Evolutionary conservation across 78 protist species (phyloP).

Genomic region (Bodo saltans): DNA sequence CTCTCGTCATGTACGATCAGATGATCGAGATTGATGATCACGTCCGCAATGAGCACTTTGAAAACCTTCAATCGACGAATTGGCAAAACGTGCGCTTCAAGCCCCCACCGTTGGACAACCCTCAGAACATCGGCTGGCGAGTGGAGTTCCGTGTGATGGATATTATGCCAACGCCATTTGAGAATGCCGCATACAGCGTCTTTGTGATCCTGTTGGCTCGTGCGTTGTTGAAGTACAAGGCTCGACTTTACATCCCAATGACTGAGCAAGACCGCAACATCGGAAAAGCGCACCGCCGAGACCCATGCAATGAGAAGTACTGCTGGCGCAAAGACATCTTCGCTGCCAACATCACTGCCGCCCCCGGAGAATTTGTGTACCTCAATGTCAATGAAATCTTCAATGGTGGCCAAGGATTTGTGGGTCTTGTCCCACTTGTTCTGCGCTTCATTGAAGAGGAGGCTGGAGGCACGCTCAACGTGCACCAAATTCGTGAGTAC

Average conservation of each 20-base stretch:
- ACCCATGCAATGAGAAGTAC: slow-evolving; percentile 38
- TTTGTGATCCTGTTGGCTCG: slow-evolving; percentile 72
- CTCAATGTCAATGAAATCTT: slow-evolving; percentile 38
- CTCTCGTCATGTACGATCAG: slow-evolving; percentile 84
- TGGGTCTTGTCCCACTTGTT: slow-evolving; percentile 21
- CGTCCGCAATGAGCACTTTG: slow-evolving; percentile 72
- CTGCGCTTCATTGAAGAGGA: slow-evolving; percentile 11
- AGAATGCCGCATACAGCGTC: slow-evolving; percentile 89
- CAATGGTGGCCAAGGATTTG: not conserved
- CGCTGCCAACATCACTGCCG: not conserved
- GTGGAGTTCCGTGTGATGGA: slow-evolving; percentile 92
- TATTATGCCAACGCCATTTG: slow-evolving; percentile 86
- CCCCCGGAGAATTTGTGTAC: not conserved
- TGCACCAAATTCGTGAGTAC: not conserved
- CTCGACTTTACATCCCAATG: slow-evolving; percentile 85
- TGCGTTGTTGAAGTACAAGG: slow-evolving; percentile 66
- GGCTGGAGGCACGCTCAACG: not conserved
- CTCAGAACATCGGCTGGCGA: slow-evolving; percentile 87
- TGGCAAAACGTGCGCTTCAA: slow-evolving; percentile 96
- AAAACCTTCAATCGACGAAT: slow-evolving; percentile 89
- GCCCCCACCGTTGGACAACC: slow-evolving; percentile 65
- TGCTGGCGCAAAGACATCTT: slow-evolving; percentile 48
- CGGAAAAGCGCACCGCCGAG: slow-evolving; percentile 60
- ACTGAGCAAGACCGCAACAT: slow-evolving; percentile 89
- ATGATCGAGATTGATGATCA: slow-evolving; percentile 48